A percentile compares a stretch with the other conserved stretches of the same genome.
phyloP scores from a whole-genome alignment of 2,329 filamentous ascomycete genomes.

The Anthostomella pinea region DNA sequence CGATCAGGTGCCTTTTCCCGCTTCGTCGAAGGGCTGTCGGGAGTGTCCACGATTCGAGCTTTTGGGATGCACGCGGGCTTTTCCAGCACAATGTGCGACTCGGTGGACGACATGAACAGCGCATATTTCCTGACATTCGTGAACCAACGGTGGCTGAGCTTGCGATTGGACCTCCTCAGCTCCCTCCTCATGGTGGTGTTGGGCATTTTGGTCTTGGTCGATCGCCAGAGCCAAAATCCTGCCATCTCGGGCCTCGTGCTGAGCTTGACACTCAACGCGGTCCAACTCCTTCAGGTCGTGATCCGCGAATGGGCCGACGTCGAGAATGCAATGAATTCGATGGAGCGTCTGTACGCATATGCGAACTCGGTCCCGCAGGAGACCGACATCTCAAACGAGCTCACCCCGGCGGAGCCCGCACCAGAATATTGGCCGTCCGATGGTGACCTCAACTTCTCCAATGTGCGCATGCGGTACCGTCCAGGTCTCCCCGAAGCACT shows the following conservation, averaged over 20 bases:
- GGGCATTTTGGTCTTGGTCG: slow-evolving; percentile 63
- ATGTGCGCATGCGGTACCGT: slow-evolving; percentile 68
- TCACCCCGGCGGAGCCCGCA: slow-evolving; percentile 1
- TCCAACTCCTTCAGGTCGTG: slow-evolving; percentile 66
- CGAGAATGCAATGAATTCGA: slow-evolving; percentile 69
- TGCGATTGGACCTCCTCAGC: slow-evolving; percentile 61
- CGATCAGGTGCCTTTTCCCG: slow-evolving; percentile 62
- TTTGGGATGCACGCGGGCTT: slow-evolving; percentile 59
- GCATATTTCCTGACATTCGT: slow-evolving; percentile 67
- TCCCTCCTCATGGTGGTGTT: slow-evolving; percentile 60
- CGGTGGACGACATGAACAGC: slow-evolving; percentile 63
- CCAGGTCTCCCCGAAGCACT: slow-evolving; percentile 64
- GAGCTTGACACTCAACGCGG: slow-evolving; percentile 64
- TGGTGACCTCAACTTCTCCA: slow-evolving; percentile 64
- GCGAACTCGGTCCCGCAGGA: slow-evolving; percentile 62
- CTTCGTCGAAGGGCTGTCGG: slow-evolving; percentile 63
- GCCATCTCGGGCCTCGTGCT: slow-evolving; percentile 64
- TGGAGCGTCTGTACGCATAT: slow-evolving; percentile 65
- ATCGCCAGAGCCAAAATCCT: slow-evolving; percentile 58
- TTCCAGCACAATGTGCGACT: slow-evolving; percentile 50
- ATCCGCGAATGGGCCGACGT: slow-evolving; percentile 66
- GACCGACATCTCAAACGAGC: background rate
- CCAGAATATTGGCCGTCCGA: slow-evolving; percentile 64
- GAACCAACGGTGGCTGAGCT: slow-evolving; percentile 65
- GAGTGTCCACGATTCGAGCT: slow-evolving; percentile 61